phyloP scores from a whole-genome alignment of 2,329 filamentous ascomycete species.

The Verticillium longisporum region DNA sequence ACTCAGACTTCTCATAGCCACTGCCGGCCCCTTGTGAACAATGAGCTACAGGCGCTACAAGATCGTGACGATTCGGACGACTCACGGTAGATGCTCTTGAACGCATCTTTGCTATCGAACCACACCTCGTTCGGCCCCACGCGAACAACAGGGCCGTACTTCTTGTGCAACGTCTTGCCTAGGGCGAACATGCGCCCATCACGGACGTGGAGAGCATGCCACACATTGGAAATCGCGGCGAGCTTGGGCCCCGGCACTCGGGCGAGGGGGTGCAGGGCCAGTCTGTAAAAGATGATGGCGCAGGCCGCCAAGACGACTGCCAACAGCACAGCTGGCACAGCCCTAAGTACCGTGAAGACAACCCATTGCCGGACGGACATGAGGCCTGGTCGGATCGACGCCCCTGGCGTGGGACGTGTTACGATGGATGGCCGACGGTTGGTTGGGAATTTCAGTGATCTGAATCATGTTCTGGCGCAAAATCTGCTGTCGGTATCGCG shows the following conservation, averaged over 20 bases:
- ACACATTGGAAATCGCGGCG: constrained; percentile 39
- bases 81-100: constrained; percentile 40
- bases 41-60: not conserved
- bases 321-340: not conserved
- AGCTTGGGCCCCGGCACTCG: constrained; percentile 37
- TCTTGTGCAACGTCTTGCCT: constrained; percentile 34
- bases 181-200: constrained; percentile 34
- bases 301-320: not conserved
- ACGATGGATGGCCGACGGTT: not conserved
- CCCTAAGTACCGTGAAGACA: not conserved
- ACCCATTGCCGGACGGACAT: not conserved
- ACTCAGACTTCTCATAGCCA: constrained; percentile 44
- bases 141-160: constrained; percentile 43
- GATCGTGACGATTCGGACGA: not conserved
- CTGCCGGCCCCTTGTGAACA: constrained; percentile 30
- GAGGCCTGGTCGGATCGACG: not conserved
- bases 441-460: not conserved
- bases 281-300: constrained; percentile 24
- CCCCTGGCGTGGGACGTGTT: not conserved
- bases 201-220: constrained; percentile 39
- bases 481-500: no score
- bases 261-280: constrained; percentile 36
- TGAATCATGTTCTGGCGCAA: not conserved
- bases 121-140: constrained; percentile 48
- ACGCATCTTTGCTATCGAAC: constrained; percentile 41